phyloP scores from a whole-genome alignment of 768 basidiomycete species.

The Leucogyrophana mollusca region DNA sequence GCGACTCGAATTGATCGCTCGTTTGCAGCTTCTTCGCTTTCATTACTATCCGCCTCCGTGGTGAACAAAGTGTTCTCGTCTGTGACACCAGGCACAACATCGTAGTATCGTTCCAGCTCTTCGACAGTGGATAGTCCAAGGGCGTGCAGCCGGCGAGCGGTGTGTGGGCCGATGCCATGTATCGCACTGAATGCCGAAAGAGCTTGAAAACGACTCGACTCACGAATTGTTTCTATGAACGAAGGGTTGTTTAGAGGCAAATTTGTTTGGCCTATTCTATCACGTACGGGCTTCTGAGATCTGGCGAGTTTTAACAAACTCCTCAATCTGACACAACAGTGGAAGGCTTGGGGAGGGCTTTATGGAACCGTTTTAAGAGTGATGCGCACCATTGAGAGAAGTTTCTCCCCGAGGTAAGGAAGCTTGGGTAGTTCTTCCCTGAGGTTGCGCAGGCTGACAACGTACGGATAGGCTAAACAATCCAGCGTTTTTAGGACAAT shows the following conservation, averaged over 20 bases:
- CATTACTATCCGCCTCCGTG: conserved; percentile 14
- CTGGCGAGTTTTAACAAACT: conserved; percentile 52
- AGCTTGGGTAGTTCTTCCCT: conserved; percentile 39
- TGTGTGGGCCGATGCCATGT: conserved; percentile 74
- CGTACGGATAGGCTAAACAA: conserved; percentile 46
- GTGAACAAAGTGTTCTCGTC: conserved; percentile 18
- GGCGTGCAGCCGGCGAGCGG: conserved; percentile 63
- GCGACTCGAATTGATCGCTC: conserved; percentile 54
- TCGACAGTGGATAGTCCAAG: conserved; percentile 65
- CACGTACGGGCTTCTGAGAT: conserved; percentile 60
- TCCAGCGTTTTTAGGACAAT: background rate
- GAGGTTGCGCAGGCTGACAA: conserved; percentile 37
- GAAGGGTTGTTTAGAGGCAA: no score
- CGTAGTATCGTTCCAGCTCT: conserved; percentile 67
- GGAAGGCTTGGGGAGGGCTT: background rate
- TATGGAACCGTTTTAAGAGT: background rate
- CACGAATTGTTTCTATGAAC: conserved; percentile 43
- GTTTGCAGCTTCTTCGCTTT: conserved; percentile 22
- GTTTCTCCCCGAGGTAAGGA: conserved; percentile 51
- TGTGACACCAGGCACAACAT: conserved; percentile 36
- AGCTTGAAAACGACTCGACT: conserved; percentile 52
- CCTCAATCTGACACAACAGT: conserved; percentile 48
- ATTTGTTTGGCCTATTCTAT: no score
- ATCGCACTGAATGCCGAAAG: conserved; percentile 60
- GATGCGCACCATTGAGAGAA: conserved; percentile 44